Evolutionary conservation across 352 stramenopile species (phyloP).

Genomic region (Thalassiosira ordinaria): DNA sequence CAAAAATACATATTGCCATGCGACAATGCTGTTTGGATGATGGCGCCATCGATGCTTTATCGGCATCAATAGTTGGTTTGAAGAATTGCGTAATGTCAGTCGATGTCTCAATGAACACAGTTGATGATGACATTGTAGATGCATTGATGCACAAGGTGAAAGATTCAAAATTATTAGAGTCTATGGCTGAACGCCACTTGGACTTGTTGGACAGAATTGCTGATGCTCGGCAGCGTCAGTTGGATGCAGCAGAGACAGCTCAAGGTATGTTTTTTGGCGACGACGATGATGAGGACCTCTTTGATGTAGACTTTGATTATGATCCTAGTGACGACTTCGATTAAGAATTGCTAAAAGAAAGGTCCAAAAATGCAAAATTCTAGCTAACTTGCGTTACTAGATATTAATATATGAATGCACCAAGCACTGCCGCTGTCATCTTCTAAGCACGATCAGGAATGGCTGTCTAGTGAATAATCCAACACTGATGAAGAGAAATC

Average conservation of each 20-base stretch:
- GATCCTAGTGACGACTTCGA: slow-evolving; percentile 36
- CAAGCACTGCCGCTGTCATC: too few relatives aligned
- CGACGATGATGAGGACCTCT: slow-evolving; percentile 39
- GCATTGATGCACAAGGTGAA: slow-evolving; percentile 56
- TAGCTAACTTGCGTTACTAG: too few relatives aligned
- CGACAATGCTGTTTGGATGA: slow-evolving; percentile 77
- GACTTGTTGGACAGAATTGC: slow-evolving; percentile 65
- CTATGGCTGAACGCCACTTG: slow-evolving; percentile 72
- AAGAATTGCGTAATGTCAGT: slow-evolving; percentile 59
- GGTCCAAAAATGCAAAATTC: too few relatives aligned
- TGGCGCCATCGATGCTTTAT: slow-evolving; percentile 75
- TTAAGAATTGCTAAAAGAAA: too few relatives aligned
- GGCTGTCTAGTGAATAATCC: too few relatives aligned
- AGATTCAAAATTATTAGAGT: slow-evolving; percentile 48
- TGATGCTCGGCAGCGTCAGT: slow-evolving; percentile 56
- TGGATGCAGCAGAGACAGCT: slow-evolving; percentile 54
- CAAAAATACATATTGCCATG: slow-evolving; percentile 60
- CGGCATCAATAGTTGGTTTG: slow-evolving; percentile 57
- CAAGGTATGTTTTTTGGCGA: slow-evolving; percentile 35
- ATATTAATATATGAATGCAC: too few relatives aligned
- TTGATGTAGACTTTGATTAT: slow-evolving; percentile 35
- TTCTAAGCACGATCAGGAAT: too few relatives aligned
- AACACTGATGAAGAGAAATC: too few relatives aligned
- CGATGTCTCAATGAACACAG: slow-evolving; percentile 76
- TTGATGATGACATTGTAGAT: slow-evolving; percentile 68